A percentile compares a stretch with the other conserved stretches of the same genome.
These are phyloP conservation scores for Lepiota brunneoincarnata DNA, from an alignment of 768 basidiomycete species.

Conservation along the genomic window DNA sequence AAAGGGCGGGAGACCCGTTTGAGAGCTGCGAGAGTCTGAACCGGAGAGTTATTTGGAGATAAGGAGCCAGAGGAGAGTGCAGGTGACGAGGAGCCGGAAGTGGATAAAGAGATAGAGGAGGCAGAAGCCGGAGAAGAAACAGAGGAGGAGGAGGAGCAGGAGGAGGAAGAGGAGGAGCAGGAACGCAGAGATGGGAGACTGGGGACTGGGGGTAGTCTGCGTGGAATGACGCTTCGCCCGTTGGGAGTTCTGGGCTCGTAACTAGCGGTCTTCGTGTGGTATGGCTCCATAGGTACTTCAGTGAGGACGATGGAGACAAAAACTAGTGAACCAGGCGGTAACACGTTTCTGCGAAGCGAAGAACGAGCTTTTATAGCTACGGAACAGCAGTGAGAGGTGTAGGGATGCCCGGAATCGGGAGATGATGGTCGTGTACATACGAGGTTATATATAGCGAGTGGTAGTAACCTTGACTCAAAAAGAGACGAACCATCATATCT, in stretches of 20 bases:
- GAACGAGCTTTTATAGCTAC: neutral
- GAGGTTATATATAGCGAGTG: conserved; percentile 2
- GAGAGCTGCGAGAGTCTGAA: neutral
- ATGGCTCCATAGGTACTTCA: neutral
- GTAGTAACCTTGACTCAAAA: conserved; percentile 5
- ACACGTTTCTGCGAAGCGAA: neutral
- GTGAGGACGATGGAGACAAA: neutral
- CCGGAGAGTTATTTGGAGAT: conserved; percentile 1
- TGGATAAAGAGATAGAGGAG: conserved; percentile 1
- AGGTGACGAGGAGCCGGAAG: neutral
- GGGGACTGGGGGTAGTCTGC: conserved; percentile 5
- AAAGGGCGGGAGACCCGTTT: conserved; percentile 40
- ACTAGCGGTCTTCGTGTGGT: neutral
- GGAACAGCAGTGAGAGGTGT: neutral
- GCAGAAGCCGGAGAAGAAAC: neutral
- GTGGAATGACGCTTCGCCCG: conserved; percentile 7
- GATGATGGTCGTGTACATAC: neutral
- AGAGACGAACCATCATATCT: neutral
- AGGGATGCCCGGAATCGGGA: neutral
- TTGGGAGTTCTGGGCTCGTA: neutral
- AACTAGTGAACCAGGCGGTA: neutral
- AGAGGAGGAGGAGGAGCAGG: conserved; percentile 1
- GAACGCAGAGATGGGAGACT: neutral
- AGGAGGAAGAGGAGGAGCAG: neutral
- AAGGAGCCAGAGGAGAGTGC: neutral